A percentile compares a stretch with the other conserved stretches of the same genome.
Evolutionary conservation across 352 stramenopile species (phyloP).

Genomic region (Globisporangium canariense): DNA sequence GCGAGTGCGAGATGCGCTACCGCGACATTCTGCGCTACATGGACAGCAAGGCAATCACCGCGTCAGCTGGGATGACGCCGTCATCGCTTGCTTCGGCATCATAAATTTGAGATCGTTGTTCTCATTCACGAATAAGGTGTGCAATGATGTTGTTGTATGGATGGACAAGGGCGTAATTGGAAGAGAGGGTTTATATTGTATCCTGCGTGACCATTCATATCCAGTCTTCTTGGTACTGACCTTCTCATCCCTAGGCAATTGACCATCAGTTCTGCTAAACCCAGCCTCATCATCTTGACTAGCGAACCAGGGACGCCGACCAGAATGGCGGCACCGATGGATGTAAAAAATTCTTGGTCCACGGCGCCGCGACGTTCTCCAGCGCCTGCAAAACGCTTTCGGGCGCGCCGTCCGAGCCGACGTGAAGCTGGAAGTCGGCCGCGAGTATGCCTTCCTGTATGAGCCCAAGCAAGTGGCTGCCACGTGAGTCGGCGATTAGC

Average conservation of each 20-base stretch:
- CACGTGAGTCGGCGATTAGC: conserved; percentile 23
- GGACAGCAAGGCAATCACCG: conserved; percentile 39
- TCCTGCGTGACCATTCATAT: background rate
- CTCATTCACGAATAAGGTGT: background rate
- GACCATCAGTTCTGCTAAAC: background rate
- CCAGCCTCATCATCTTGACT: background rate
- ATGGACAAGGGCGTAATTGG: background rate
- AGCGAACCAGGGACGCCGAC: background rate
- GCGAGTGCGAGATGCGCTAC: conserved; percentile 83
- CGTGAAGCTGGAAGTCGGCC: conserved; percentile 31
- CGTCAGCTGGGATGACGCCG: conserved; percentile 25
- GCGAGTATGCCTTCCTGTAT: conserved; percentile 25
- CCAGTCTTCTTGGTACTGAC: background rate
- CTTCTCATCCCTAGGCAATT: background rate
- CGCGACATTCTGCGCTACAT: conserved; percentile 81
- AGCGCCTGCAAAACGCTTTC: conserved; percentile 24
- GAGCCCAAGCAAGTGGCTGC: conserved; percentile 24
- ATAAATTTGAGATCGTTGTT: background rate
- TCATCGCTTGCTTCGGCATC: conserved; percentile 16
- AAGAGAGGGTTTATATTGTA: conserved; percentile 3
- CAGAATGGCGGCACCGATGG: background rate
- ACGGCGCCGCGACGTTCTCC: conserved; percentile 16
- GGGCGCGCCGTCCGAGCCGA: conserved; percentile 34
- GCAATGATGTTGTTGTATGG: background rate
- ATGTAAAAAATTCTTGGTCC: conserved; percentile 9